phyloP scores from a whole-genome alignment of 176 grass and related monocot species.

The Carex littledalei region DNA sequence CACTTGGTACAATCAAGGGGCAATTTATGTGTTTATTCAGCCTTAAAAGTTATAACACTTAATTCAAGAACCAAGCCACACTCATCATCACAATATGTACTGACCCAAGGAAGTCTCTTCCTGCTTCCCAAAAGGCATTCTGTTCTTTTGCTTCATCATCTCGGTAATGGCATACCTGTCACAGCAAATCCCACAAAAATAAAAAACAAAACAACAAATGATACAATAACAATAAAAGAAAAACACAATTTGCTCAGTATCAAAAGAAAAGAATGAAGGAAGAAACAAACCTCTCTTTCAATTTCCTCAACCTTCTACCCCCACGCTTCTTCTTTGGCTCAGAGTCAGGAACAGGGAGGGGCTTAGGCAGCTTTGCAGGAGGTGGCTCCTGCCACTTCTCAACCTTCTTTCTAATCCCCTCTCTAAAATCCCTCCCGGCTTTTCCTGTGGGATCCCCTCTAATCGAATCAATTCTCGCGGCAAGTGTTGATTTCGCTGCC shows the following conservation, averaged over 20 bases:
- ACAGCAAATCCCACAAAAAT: neutral
- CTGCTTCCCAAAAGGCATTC: slow-evolving; percentile 76
- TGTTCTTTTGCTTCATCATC: slow-evolving; percentile 87
- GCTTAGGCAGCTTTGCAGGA: slow-evolving; percentile 84
- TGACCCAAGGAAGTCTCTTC: slow-evolving; percentile 92
- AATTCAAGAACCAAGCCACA: neutral
- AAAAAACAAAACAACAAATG: neutral
- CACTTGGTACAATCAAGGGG: neutral
- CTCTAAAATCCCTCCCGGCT: slow-evolving; percentile 57
- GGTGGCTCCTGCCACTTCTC: slow-evolving; percentile 92
- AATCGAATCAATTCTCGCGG: slow-evolving; percentile 64
- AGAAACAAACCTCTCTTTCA: slow-evolving; percentile 73
- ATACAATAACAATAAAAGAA: slow-evolving; percentile 9
- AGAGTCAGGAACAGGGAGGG: slow-evolving; percentile 78
- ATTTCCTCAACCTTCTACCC: slow-evolving; percentile 60
- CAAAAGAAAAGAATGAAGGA: neutral
- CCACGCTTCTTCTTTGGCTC: slow-evolving; percentile 83
- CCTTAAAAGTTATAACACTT: neutral
- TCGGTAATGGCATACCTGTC: slow-evolving; percentile 81
- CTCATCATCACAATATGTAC: neutral
- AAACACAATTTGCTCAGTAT: neutral
- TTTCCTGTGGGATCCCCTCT: slow-evolving; percentile 94
- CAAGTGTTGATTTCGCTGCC: slow-evolving; percentile 69
- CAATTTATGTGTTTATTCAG: neutral
- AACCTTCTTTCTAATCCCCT: slow-evolving; percentile 79